A percentile compares a stretch with the other conserved stretches of the same genome.
These are phyloP conservation scores for Mangifera indica DNA, from an alignment of 345 rosid species.

Conservation along the genomic window DNA sequence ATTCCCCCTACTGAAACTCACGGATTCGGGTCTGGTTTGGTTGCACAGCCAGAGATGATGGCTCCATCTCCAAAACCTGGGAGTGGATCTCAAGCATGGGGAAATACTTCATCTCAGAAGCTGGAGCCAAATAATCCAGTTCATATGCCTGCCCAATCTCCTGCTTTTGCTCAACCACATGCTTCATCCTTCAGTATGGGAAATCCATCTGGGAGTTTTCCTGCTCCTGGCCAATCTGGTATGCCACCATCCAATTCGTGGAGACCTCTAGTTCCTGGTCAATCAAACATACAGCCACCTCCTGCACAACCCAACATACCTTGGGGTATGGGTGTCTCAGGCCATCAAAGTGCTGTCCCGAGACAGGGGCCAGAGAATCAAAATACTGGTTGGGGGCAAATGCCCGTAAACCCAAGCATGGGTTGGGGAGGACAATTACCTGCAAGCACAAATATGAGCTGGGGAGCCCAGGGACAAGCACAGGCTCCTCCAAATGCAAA, in stretches of 20 bases:
- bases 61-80: slow-evolving; percentile 36
- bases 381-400: slow-evolving; percentile 54
- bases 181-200: slow-evolving; percentile 38
- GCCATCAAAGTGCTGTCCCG: slow-evolving; percentile 36
- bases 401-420: slow-evolving; percentile 50
- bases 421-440: slow-evolving; percentile 67
- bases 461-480: slow-evolving; percentile 51
- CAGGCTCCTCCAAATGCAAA: slow-evolving; percentile 47
- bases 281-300: slow-evolving; percentile 36
- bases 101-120: slow-evolving; percentile 43
- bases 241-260: slow-evolving; percentile 57
- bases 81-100: slow-evolving; percentile 53
- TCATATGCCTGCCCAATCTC: slow-evolving; percentile 28
- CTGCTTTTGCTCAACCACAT: slow-evolving; percentile 42
- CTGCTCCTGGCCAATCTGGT: slow-evolving; percentile 36
- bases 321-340: slow-evolving; percentile 52
- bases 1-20: slow-evolving; percentile 35
- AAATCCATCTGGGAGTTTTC: slow-evolving; percentile 38
- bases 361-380: slow-evolving; percentile 46
- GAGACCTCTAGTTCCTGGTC: slow-evolving; percentile 52
- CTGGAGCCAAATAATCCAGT: slow-evolving; percentile 33
- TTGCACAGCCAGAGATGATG: slow-evolving; percentile 39
- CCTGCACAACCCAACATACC: slow-evolving; percentile 36
- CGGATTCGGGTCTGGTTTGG: slow-evolving; percentile 44
- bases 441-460: slow-evolving; percentile 44